Evolutionary conservation across 2,329 filamentous ascomycete species (phyloP).

Genomic region (Pyrenophora teres): DNA sequence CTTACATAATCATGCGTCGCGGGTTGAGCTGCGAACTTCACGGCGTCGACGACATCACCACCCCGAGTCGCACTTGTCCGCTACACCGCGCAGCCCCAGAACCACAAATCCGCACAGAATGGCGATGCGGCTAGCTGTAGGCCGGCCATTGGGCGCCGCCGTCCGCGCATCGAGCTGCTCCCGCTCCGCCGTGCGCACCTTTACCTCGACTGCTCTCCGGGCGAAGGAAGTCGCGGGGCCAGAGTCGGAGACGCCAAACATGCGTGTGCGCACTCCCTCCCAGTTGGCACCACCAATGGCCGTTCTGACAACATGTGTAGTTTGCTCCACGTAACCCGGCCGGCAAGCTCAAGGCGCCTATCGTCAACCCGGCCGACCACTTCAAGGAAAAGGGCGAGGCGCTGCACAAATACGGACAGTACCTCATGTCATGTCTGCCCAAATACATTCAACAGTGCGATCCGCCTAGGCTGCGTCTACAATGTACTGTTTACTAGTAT

Average conservation of each 20-base stretch:
- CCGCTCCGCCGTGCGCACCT: conserved; percentile 45
- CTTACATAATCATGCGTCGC: conserved; percentile 20
- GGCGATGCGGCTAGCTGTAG: conserved; percentile 49
- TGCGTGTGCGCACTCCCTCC: conserved; percentile 46
- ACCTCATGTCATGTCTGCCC: conserved; percentile 93
- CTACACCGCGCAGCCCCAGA: conserved; percentile 34
- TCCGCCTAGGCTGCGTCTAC: background rate
- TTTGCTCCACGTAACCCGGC: conserved; percentile 50
- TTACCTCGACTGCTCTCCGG: conserved; percentile 50
- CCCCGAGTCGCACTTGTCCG: conserved; percentile 21
- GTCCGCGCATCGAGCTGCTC: conserved; percentile 44
- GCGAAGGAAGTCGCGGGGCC: conserved; percentile 52
- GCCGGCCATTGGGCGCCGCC: conserved; percentile 46
- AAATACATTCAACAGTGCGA: conserved; percentile 93
- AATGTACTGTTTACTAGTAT: background rate
- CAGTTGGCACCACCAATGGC: too few species aligned
- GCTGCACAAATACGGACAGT: conserved; percentile 93
- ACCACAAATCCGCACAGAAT: conserved; percentile 36
- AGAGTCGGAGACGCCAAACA: conserved; percentile 51
- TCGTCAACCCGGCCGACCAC: conserved; percentile 93
- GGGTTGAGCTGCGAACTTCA: conserved; percentile 20
- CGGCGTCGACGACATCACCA: conserved; percentile 35
- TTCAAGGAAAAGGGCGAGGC: conserved; percentile 84
- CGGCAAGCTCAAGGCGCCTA: conserved; percentile 70
- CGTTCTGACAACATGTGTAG: conserved; percentile 38